Percentiles rank a stretch among this genome's conserved stretches.
phyloP scores from a whole-genome alignment of 805 yeast species.

The Yamadazyma philogaea region DNA sequence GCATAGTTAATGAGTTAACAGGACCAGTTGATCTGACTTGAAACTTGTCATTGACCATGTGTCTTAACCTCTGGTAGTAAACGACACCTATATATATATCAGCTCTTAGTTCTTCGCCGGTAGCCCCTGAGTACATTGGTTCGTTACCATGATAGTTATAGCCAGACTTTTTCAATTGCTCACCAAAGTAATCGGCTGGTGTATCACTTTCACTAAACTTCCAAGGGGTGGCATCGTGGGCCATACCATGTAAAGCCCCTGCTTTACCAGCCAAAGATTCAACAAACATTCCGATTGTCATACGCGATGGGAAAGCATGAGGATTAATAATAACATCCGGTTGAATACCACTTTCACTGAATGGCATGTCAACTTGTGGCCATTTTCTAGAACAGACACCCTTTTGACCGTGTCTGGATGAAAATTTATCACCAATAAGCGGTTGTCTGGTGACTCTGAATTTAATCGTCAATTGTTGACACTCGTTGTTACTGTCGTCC shows the following conservation, averaged over 20 bases:
- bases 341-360: conserved; percentile 91
- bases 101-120: conserved; percentile 95
- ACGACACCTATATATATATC: conserved; percentile 97
- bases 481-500: conserved; percentile 75
- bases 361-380: conserved; percentile 97
- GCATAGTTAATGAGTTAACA: conserved; percentile 94
- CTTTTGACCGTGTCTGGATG: conserved; percentile 97
- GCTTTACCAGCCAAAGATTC: conserved; percentile 98
- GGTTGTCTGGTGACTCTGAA: conserved; percentile 90
- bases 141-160: conserved; percentile 98
- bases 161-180: conserved; percentile 82
- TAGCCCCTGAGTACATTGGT: conserved; percentile 98
- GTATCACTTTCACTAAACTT: conserved; percentile 85
- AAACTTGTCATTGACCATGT: conserved; percentile 99
- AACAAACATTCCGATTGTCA: conserved; percentile 99
- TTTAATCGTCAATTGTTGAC: conserved; percentile 83
- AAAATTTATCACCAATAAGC: conserved; percentile 94
- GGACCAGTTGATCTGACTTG: conserved; percentile 99
- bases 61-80: conserved; percentile 96
- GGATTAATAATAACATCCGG: conserved; percentile 98
- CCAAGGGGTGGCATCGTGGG: conserved; percentile 98
- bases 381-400: conserved; percentile 98
- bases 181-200: conserved; percentile 97
- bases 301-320: conserved; percentile 99
- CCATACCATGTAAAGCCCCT: conserved; percentile 95